Evolutionary conservation across 164 flowering plant species (phyloP), one percentile per base, ranked within the genome.

Genomic region (Malania oleifera): DNA sequence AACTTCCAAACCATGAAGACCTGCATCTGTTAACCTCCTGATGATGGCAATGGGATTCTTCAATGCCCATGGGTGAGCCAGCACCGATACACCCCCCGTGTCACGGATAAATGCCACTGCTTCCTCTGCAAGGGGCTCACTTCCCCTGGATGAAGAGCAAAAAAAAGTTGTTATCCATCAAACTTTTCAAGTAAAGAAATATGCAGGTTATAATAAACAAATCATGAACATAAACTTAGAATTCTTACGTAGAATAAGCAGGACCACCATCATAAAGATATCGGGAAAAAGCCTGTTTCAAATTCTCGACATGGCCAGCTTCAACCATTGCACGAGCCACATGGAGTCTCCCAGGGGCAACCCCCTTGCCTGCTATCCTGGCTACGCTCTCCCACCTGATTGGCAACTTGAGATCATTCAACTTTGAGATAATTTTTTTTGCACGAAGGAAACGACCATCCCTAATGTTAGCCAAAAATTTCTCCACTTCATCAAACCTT

Each of bases 271-370:
- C 98, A 71, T 84, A 74, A 54, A 93, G 84, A 72, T 90, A 93
- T 54, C 85, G 79, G 19, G 74, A 43, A 63, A 90, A 93, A 66
- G 96, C 98, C 67, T 93, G 92, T 65, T 79, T 93, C 56, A 93
- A 76, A 74, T 93, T 84, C 69, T 87, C 95, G 10, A 90, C 95
- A 62, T 84, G 75, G 38, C 97, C 98, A 52, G 90, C 96, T 77
- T 90, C 98, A 46, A 93, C 82, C 87, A 93, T 60, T 15, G 95
- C 98, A 44, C 96, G 90, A 66, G 98, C 98, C 38, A 93, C 89
- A 63, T 93, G 98, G 64, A 90, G 69, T 69, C 98, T 80, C 58
- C 98, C 97, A 2, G 98, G 97, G 60, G 98, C 98, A 54, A 82
- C 95, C 43, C 86, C 98, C 39, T 78, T 74, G 54, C 98, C 98